Percentiles rank a stretch among this genome's conserved stretches.
phyloP scores from a whole-genome alignment of 306 rosid genomes.

The Vigna nakashimae region DNA sequence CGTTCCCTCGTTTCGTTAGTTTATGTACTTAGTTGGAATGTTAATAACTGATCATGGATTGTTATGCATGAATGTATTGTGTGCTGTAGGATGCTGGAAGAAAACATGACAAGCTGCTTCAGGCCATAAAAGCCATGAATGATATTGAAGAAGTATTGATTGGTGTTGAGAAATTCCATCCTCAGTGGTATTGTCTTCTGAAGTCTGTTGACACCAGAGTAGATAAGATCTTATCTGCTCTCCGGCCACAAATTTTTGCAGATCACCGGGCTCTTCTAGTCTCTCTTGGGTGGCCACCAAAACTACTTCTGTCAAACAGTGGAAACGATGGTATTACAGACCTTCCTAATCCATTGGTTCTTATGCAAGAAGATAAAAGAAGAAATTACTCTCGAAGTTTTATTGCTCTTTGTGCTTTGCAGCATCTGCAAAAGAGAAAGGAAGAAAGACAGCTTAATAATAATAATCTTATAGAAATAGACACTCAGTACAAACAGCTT shows the following conservation, averaged over 20 bases:
- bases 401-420: conserved; percentile 73
- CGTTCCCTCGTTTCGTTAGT: conserved; percentile 26
- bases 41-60: conserved; percentile 22
- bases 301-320: conserved; percentile 50
- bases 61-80: conserved; percentile 29
- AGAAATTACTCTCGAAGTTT: conserved; percentile 67
- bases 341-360: conserved; percentile 66
- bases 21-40: conserved; percentile 33
- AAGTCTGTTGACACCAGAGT: conserved; percentile 71
- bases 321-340: conserved; percentile 47
- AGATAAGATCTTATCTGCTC: conserved; percentile 62
- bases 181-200: conserved; percentile 66
- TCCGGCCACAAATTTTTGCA: conserved; percentile 72
- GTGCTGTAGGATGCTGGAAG: conserved; percentile 59
- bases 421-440: conserved; percentile 70
- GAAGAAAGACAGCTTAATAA: conserved; percentile 58
- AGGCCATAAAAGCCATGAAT: conserved; percentile 66
- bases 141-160: conserved; percentile 63
- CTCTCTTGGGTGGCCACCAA: conserved; percentile 93
- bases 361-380: conserved; percentile 71
- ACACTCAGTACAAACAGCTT: conserved; percentile 53
- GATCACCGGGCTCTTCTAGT: conserved; percentile 77
- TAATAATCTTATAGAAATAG: conserved; percentile 49
- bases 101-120: conserved; percentile 68
- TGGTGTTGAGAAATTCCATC: conserved; percentile 47